Percentiles rank a stretch among this genome's conserved stretches.
Evolutionary conservation across 805 yeast genomes (phyloP).

Genomic region (Lachancea meyersii): DNA sequence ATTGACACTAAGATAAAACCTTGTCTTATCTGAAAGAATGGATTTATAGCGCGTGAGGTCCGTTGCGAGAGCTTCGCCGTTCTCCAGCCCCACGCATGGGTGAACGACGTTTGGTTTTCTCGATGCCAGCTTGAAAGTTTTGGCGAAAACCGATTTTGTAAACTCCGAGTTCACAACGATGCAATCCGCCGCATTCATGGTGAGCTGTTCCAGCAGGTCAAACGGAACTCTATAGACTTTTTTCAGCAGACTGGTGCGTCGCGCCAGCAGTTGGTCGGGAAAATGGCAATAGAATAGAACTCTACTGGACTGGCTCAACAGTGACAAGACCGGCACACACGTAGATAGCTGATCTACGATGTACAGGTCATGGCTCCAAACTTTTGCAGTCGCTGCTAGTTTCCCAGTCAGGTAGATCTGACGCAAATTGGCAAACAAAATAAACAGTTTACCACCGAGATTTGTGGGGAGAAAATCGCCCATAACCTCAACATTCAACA

Average conservation of each 20-base stretch:
- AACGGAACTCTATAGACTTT: constrained; percentile 72
- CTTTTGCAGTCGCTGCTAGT: constrained; percentile 42
- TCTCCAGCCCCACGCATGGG: constrained; percentile 60
- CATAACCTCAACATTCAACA: constrained; percentile 56
- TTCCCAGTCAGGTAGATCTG: constrained; percentile 61
- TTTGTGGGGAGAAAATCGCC: constrained; percentile 83
- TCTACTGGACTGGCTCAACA: constrained; percentile 38
- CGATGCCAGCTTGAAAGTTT: constrained; percentile 47
- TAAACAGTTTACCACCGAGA: constrained; percentile 60
- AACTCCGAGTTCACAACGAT: constrained; percentile 85
- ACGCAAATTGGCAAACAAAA: constrained; percentile 75
- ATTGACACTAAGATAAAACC: constrained; percentile 67
- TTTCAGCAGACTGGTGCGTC: constrained; percentile 49
- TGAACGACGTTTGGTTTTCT: constrained; percentile 33
- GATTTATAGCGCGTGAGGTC: constrained; percentile 16
- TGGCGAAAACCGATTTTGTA: constrained; percentile 62
- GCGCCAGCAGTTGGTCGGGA: constrained; percentile 80
- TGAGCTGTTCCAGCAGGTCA: constrained; percentile 74
- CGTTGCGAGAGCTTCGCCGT: constrained; percentile 13
- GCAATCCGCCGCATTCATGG: constrained; percentile 69
- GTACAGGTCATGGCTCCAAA: constrained; percentile 56
- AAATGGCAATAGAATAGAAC: constrained; percentile 91
- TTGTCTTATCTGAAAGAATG: constrained; percentile 15
- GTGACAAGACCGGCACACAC: constrained; percentile 61
- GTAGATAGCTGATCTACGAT: constrained; percentile 86